Evolutionary conservation across 257 asterid genomes (phyloP).

Genomic region (Nicotiana noctiflora): DNA sequence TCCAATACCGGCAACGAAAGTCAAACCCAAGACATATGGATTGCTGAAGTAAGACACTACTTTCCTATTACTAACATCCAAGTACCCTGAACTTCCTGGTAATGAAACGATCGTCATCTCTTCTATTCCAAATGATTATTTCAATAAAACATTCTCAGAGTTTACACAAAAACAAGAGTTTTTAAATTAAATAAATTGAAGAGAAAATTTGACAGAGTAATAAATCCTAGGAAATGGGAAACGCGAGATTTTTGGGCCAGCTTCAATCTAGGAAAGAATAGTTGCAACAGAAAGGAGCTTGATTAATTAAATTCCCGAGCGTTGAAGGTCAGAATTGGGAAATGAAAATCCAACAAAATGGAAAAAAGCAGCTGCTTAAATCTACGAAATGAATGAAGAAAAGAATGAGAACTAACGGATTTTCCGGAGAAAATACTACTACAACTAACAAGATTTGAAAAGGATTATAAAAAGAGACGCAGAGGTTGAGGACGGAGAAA

Average conservation of each 20-base stretch:
- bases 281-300: background rate
- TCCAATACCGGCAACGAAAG: constrained; percentile 81
- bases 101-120: constrained; percentile 58
- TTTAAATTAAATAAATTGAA: no score
- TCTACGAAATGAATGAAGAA: background rate
- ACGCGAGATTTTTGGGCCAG: background rate
- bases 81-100: constrained; percentile 59
- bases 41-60: constrained; percentile 71
- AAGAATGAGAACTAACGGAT: background rate
- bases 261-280: background rate
- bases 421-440: background rate
- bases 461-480: background rate
- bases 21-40: constrained; percentile 70
- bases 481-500: no score
- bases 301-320: background rate
- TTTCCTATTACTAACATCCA: constrained; percentile 28
- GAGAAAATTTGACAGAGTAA: background rate
- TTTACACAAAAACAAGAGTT: no score
- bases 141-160: background rate
- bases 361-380: background rate
- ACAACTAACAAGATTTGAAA: background rate
- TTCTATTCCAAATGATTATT: background rate
- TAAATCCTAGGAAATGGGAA: background rate
- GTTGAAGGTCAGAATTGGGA: background rate
- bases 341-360: background rate